Conservation (phyloP, 106 monocot species). For the Dactylorhiza incarnata region DNA sequence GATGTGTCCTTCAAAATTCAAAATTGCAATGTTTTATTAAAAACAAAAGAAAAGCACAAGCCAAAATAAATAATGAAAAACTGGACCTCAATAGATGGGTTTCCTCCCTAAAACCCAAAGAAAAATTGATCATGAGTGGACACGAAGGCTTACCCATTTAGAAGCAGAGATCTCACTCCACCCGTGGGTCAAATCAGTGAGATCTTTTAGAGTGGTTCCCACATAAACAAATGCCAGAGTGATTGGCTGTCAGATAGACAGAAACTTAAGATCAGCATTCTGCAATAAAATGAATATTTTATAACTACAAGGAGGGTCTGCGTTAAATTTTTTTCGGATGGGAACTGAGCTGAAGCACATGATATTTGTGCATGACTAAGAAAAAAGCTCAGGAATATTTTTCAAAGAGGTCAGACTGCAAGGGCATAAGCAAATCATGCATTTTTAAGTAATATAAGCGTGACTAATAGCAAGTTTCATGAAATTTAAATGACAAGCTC, state of each 20-base stretch:
- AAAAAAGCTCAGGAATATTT: neutral
- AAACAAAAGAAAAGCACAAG: neutral
- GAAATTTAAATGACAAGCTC: neutral
- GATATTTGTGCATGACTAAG: neutral
- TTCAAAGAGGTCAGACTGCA: neutral
- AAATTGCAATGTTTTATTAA: neutral
- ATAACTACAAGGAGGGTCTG: neutral
- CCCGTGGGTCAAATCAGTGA: constrained; percentile 95
- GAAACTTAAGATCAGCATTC: neutral
- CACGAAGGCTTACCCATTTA: constrained; percentile 50
- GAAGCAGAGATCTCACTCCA: constrained; percentile 83
- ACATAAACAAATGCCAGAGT: constrained; percentile 85
- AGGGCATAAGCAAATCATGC: neutral
- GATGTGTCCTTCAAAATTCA: neutral
- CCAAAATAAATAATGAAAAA: neutral
- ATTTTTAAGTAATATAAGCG: neutral
- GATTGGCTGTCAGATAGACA: constrained; percentile 48
- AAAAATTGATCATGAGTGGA: neutral
- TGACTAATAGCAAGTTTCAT: no score
- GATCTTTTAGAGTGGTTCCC: constrained; percentile 95
- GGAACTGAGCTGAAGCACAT: neutral
- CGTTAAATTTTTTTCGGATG: neutral
- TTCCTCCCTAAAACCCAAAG: neutral
- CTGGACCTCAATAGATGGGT: neutral
- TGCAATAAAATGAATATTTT: neutral